Conservation (phyloP, 2,329 filamentous ascomycete species). For the Penicillium sp. region DNA sequence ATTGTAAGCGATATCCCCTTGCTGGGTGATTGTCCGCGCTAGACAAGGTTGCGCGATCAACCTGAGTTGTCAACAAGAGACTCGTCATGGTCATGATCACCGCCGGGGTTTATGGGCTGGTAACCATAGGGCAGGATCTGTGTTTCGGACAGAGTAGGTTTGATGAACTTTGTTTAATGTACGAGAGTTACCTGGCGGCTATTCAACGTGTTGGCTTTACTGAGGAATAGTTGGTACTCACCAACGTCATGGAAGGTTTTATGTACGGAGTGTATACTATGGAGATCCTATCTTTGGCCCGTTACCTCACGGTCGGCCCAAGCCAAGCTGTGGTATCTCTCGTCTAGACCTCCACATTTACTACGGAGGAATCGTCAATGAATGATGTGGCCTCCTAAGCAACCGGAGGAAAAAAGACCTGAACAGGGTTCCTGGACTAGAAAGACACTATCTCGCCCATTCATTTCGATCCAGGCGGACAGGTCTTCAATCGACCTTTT, state of each 20-base stretch:
- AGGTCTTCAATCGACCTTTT: conserved; percentile 20
- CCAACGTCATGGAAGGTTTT: not conserved
- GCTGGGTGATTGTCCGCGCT: not conserved
- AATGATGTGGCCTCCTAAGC: not conserved
- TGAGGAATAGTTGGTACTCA: not conserved
- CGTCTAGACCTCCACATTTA: not conserved
- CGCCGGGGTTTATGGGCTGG: not conserved
- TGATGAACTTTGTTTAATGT: not conserved
- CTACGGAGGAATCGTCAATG: not conserved
- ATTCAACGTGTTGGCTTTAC: not conserved
- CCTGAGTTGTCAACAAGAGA: not conserved
- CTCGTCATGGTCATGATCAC: not conserved
- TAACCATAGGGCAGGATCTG: not conserved
- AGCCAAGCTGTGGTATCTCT: not conserved
- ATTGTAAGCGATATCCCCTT: not conserved
- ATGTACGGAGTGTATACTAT: not conserved
- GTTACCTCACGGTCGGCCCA: not conserved
- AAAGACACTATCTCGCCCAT: not conserved
- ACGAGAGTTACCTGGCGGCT: not conserved
- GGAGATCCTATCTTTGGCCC: not conserved
- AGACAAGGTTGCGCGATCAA: not conserved
- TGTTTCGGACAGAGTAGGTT: not conserved
- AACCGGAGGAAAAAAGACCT: not conserved
- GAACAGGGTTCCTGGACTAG: not conserved
- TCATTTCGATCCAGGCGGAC: conserved; percentile 5